Evolutionary conservation across 1,139 yeast species (phyloP), one percentile per base, ranked within the genome.

Genomic region (Suhomyces atakaporum): DNA sequence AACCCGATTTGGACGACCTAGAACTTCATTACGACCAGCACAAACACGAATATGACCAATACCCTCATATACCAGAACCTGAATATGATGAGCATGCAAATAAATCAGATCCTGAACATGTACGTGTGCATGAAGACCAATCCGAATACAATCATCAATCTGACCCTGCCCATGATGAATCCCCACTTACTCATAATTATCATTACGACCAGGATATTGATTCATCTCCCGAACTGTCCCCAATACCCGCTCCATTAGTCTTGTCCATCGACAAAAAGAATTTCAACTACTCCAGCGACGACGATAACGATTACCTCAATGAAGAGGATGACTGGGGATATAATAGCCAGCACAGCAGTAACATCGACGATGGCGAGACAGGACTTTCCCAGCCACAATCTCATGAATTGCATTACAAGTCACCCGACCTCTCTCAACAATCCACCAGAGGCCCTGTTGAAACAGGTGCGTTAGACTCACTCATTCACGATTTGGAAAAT

Each of bases 401-500:
- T n/a, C n/a, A n/a, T 10, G 37, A 32, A 18, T 31, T 36, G 25
- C 36, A 42, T 12, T 31, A 33, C 12, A 19, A 27, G 15, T 21
- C 36, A 21, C 38, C 29, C 1, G 20, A 33, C 1, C 16, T 14
- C 9, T 11, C 25, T 21, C 14, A 8, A 6, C 27, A 21, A 7
- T 21, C 10, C 8, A 21, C 27, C 13, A 33, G 41, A 28, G 31
- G 29, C 16, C 33, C 27, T 8, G 28, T 26, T 15, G 35, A 51
- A 28, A 55, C 58, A 3, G 65, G 58, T 31, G 62, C 64, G 2
- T 49, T 66, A 29, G 74, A 69, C 37, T 58, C 69, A 3, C 50
- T 68, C 24, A 66, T 69, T 9, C 54, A 60, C 39, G 73, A 69
- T 39, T 51, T 69, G 24, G 62, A 58, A 37, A 50, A 51, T 31